Evolutionary conservation across 75 land plant genomes (phyloP), one percentile per base, ranked within the genome.

Genomic region (Pinus taeda): DNA sequence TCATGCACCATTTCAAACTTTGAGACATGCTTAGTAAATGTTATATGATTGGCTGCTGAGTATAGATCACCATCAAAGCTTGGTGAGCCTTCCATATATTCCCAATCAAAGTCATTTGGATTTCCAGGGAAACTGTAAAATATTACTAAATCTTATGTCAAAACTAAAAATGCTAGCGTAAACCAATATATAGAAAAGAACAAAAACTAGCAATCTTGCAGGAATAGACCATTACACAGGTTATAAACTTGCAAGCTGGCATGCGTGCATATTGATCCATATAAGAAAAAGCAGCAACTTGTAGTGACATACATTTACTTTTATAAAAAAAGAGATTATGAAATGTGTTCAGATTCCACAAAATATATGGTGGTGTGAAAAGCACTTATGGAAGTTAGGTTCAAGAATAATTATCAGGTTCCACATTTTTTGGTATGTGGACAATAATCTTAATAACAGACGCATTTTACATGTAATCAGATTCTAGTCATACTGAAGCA

Each of bases 171-270:
- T 60, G 63, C 24, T 6, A 60, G 63, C 9, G 21, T 60, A 20
- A 60, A 60, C 63, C 63, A 60, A 60, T 60, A 45, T 45, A 45
- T 45, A 6, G 64, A 61, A 61, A 61, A 61, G 29, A 61, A 61
- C 64, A 61, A 61, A 8, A 61, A 61, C 30, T 22, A 61, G 26
- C 29, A 61, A 61, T 61, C 11, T 11, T 13, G 26, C 22, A 4
- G 11, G 64, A 22, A 26, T 61, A 24, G 64, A 11, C 11, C 24
- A 61, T 29, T 45, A 15, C 22, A 59, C 21, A 22, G 14, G 26
- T 9, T 61, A 22, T 2, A 61, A 61, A 29, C 11, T 22, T 22
- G 26, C 29, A 61, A 24, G 29, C 12, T 61, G 29, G 22, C 9
- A 61, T 24, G 22, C 29, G 7, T 61, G 64, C 22, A 24, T 24